Base-by-base conservation (phyloP, 2,329 filamentous ascomycete genomes). In the Pseudonectria foliicola region DNA sequence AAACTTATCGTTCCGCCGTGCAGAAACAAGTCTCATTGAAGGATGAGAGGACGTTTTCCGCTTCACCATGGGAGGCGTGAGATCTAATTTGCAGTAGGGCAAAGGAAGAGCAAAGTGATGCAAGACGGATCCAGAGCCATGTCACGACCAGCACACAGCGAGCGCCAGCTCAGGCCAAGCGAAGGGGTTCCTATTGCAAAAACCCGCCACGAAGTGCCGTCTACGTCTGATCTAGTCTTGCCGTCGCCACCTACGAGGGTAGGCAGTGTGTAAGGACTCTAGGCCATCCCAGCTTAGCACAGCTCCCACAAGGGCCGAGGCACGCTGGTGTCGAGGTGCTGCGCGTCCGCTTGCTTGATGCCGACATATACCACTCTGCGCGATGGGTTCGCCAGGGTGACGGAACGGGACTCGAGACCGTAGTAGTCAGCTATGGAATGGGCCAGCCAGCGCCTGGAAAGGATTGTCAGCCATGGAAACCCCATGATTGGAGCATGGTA, bases 371-470 rank as follows among this genome's bases (percentile, higher is more conserved):
- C 87, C 43, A 92, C 82, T 33, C 85, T 76, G 34, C 81, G 75
- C 11, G 79, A 74, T 3, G 86, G 82, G 45, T 78, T 70, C 23
- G 79, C 80, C 1, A 82, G 72, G 0, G 82, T 83, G 40, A 90
- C 76, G 4, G 85, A 89, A 66, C 80, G 87, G 13, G 89, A 95
- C 41, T 80, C 75, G 37, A 95, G 72, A 29, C 88, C 89, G 56
- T 96, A 96, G 60, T 96, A 96, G 27, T 82, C 77, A 8, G 86
- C 90, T 44, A 96, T 89, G 38, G 85, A 84, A 61, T 96, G 89
- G 2, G 93, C 86, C 35, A 96, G 75, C 85, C 89, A 96, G 44
- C 90, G 84, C 47, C 85, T 90, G 13, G 4, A 5, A 8, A 21
- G 29, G n/a, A 13, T 12, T 21, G 36, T 50, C 27, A 47, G 40